Conservation (phyloP, 1,284 basidiomycete species). For the Cutaneotrichosporon sp. region DNA sequence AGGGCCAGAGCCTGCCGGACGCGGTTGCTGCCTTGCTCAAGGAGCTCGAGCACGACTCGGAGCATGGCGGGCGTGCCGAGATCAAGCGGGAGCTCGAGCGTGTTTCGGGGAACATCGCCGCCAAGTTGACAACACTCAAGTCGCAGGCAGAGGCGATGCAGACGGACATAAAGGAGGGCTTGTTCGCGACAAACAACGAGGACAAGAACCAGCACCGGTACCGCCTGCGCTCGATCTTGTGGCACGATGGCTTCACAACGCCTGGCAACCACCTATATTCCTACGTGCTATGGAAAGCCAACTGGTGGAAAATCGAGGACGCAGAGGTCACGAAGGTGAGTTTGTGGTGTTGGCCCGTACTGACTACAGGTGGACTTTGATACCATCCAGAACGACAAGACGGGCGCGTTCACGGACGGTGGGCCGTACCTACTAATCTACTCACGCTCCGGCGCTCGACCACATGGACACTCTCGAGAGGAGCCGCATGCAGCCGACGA, state of each 20-base stretch:
- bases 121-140: constrained; percentile 29
- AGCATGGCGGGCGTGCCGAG: constrained; percentile 27
- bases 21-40: constrained; percentile 10
- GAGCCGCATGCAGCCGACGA: constrained; percentile 8
- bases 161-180: constrained; percentile 18
- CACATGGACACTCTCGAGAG: constrained; percentile 5
- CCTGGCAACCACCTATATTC: constrained; percentile 40
- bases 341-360: background rate
- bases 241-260: constrained; percentile 44
- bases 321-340: constrained; percentile 34
- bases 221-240: constrained; percentile 36
- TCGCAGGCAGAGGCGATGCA: constrained; percentile 32
- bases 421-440: constrained; percentile 45
- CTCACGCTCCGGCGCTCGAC: constrained; percentile 31
- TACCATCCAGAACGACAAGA: constrained; percentile 34
- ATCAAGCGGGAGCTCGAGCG: constrained; percentile 31
- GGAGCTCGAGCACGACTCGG: constrained; percentile 21
- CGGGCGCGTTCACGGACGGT: constrained; percentile 47
- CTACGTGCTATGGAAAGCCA: constrained; percentile 35
- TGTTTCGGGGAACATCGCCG: constrained; percentile 19
- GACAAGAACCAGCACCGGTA: constrained; percentile 39
- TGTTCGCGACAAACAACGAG: constrained; percentile 43
- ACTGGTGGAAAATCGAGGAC: constrained; percentile 47
- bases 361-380: constrained; percentile 35
- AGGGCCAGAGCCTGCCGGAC: constrained; percentile 19